Evolutionary conservation across 805 yeast species (phyloP).

Genomic region (Peterozyma toletana): DNA sequence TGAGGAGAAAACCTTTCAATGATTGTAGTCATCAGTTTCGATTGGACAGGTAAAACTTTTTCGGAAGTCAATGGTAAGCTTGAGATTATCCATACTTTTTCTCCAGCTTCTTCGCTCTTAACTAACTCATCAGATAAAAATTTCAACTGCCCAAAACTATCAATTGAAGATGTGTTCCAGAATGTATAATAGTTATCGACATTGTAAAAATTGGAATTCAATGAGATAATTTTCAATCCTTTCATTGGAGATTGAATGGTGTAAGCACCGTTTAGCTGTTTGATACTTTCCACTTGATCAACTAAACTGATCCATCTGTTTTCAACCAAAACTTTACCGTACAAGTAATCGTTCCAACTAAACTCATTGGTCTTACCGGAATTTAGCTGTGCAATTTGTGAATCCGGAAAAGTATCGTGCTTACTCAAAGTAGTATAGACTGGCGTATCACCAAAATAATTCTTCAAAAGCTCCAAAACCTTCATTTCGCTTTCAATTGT

Average conservation of each 20-base stretch:
- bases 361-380: constrained; percentile 2
- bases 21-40: constrained; percentile 25
- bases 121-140: constrained; percentile 55
- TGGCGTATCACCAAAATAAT: constrained; percentile 24
- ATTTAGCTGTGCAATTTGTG: constrained; percentile 26
- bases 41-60: constrained; percentile 24
- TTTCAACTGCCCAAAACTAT: constrained; percentile 49
- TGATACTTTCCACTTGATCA: constrained; percentile 3
- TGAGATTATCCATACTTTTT: constrained; percentile 52
- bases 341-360: constrained; percentile 7
- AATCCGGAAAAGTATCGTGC: constrained; percentile 38
- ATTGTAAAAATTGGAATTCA: constrained; percentile 32
- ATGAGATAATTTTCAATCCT: constrained; percentile 30
- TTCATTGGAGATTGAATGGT: constrained; percentile 24
- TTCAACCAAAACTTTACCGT: constrained; percentile 1
- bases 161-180: constrained; percentile 19
- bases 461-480: constrained; percentile 24
- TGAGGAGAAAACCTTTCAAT: constrained; percentile 37
- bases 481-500: constrained; percentile 28
- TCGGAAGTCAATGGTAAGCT: constrained; percentile 1
- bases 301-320: constrained; percentile 4
- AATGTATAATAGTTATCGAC: constrained; percentile 25
- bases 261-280: constrained; percentile 31
- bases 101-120: constrained; percentile 49
- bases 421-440: constrained; percentile 32